These are phyloP conservation scores for Mucor sp. DNA, from an alignment of 371 early-diverging fungal genomes.

Conservation along the genomic window DNA sequence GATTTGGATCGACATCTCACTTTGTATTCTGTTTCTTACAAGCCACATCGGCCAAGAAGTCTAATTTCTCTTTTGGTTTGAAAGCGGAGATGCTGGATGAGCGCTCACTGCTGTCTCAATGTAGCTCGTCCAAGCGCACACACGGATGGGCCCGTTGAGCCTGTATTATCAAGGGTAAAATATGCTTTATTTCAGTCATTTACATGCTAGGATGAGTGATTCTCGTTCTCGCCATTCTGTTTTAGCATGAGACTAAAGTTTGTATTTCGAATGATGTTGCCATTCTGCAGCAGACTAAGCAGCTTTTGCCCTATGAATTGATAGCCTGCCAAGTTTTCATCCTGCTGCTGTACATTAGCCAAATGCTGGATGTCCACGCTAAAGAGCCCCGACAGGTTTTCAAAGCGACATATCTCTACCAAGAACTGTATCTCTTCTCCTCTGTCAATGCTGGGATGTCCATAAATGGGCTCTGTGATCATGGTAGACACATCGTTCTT, in stretches of 20 bases:
- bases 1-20: no score
- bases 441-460: conserved; percentile 82
- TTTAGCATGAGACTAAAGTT: conserved; percentile 15
- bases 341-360: conserved; percentile 10
- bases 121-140: no score
- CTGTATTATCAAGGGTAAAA: neutral
- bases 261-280: conserved; percentile 18
- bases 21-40: neutral
- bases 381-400: conserved; percentile 82
- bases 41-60: neutral
- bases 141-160: neutral
- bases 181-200: neutral
- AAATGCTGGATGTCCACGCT: conserved; percentile 80
- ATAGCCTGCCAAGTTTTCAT: conserved; percentile 88
- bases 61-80: neutral
- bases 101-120: neutral
- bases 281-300: conserved; percentile 56
- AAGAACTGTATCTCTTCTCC: conserved; percentile 79
- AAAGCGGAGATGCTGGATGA: neutral
- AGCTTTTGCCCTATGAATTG: conserved; percentile 83
- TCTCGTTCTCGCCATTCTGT: neutral
- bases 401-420: conserved; percentile 88
- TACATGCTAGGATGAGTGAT: neutral
- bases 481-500: neutral
- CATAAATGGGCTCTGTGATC: conserved; percentile 76